Conservation (phyloP, 257 asterid genomes). For the Eucommia ulmoides region DNA sequence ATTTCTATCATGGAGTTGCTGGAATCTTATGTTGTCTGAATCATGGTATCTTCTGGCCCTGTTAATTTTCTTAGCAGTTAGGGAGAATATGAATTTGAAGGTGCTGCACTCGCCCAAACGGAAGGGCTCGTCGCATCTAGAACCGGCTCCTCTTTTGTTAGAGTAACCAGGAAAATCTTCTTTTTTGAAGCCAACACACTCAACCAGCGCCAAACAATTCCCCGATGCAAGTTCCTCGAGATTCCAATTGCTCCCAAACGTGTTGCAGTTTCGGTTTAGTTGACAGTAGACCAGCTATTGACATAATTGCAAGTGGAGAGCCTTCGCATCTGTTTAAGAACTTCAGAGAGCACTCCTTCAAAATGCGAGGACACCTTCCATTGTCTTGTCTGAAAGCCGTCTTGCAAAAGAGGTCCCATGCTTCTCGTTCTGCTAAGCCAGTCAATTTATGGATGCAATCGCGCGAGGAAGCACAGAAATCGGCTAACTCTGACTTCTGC, state of each 20-base stretch:
- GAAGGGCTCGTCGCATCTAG: constrained; percentile 30
- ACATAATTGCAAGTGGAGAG: background rate
- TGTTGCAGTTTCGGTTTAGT: too few relatives aligned
- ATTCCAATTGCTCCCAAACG: constrained; percentile 33
- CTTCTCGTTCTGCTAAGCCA: background rate
- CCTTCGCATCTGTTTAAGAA: background rate
- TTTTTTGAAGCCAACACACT: constrained; percentile 23
- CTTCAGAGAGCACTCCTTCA: background rate
- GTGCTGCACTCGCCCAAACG: constrained; percentile 31
- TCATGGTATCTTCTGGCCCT: background rate
- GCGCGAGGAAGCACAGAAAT: background rate
- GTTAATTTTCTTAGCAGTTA: background rate
- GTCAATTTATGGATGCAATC: background rate
- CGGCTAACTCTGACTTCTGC: background rate
- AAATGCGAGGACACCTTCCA: background rate
- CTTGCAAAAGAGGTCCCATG: background rate
- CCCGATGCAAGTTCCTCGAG: constrained; percentile 26
- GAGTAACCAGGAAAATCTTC: constrained; percentile 39
- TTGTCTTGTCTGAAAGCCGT: background rate
- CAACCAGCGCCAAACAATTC: constrained; percentile 15
- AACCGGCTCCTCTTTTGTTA: constrained; percentile 44
- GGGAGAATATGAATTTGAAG: constrained; percentile 24
- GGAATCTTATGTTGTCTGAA: too few relatives aligned
- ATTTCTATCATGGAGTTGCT: too few relatives aligned
- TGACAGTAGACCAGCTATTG: too few relatives aligned